phyloP scores from a whole-genome alignment of 2,329 filamentous ascomycete species.

The Chalaropsis thielavioides region DNA sequence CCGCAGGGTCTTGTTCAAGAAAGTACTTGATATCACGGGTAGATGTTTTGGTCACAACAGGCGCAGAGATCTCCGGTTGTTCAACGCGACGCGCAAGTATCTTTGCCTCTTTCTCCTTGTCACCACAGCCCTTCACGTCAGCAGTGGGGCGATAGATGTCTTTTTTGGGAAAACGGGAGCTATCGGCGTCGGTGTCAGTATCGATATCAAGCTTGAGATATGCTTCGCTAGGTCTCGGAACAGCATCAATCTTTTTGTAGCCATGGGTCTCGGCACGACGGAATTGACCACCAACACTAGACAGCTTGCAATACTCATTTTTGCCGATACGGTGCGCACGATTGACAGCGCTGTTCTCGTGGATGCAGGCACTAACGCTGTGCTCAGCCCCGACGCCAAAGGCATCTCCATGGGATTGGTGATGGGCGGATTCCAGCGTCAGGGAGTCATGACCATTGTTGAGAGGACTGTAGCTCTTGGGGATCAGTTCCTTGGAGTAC shows the following conservation, averaged over 20 bases:
- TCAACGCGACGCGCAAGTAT: background rate
- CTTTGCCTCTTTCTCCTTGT: background rate
- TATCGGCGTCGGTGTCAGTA: background rate
- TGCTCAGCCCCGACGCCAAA: background rate
- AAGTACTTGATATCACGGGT: slow-evolving; percentile 2
- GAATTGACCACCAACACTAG: background rate
- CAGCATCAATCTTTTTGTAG: background rate
- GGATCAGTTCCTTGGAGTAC: background rate
- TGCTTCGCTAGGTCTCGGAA: background rate
- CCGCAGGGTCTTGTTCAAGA: background rate
- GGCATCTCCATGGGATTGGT: background rate
- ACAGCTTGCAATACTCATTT: slow-evolving; percentile 1
- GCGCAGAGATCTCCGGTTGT: background rate
- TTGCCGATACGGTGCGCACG: background rate
- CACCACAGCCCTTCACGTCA: background rate
- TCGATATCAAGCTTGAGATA: background rate
- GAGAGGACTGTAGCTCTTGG: background rate
- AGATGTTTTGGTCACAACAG: background rate
- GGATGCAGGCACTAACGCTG: slow-evolving; percentile 2
- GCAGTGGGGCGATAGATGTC: background rate
- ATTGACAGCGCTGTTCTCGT: background rate
- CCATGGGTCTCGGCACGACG: background rate
- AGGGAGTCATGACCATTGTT: background rate
- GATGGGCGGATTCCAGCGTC: background rate
- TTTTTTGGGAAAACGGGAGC: background rate